phyloP scores from a whole-genome alignment of 345 rosid genomes.

The Populus deltoides region DNA sequence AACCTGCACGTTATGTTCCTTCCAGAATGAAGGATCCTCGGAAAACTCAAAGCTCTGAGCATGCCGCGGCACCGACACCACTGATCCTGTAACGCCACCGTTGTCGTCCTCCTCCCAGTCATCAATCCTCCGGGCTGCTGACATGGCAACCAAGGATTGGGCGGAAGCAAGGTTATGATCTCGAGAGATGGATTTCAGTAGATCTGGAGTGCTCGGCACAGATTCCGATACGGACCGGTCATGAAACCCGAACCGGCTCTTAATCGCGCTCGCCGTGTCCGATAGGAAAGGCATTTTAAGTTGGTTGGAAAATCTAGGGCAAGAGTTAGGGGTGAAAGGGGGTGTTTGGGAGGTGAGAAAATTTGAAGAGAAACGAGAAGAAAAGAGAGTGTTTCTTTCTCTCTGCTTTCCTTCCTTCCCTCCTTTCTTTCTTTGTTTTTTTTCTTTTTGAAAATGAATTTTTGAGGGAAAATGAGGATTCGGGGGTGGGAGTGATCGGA shows the following conservation, averaged over 20 bases:
- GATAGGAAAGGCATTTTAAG: constrained; percentile 66
- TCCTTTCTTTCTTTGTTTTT: neutral
- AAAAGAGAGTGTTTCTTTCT: neutral
- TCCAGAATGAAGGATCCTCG: constrained; percentile 96
- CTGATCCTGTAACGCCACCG: constrained; percentile 17
- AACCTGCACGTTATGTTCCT: constrained; percentile 94
- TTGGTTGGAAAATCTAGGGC: neutral
- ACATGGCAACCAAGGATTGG: constrained; percentile 27
- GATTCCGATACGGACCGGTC: constrained; percentile 53
- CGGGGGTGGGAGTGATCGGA: constrained; percentile 17
- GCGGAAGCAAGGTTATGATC: constrained; percentile 26
- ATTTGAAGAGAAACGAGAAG: neutral
- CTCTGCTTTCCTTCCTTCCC: no score
- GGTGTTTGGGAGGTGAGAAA: constrained; percentile 1
- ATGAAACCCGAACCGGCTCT: constrained; percentile 82
- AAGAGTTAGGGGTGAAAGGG: neutral
- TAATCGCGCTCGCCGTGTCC: constrained; percentile 78
- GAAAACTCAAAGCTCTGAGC: constrained; percentile 59
- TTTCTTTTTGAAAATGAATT: neutral
- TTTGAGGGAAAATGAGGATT: neutral
- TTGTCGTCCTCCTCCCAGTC: constrained; percentile 46
- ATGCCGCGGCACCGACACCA: constrained; percentile 25
- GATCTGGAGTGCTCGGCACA: constrained; percentile 45
- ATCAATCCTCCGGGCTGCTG: constrained; percentile 34
- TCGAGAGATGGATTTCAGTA: constrained; percentile 40